Evolutionary conservation across 176 grass and related monocot genomes (phyloP).

Genomic region (Eragrostis curvula): DNA sequence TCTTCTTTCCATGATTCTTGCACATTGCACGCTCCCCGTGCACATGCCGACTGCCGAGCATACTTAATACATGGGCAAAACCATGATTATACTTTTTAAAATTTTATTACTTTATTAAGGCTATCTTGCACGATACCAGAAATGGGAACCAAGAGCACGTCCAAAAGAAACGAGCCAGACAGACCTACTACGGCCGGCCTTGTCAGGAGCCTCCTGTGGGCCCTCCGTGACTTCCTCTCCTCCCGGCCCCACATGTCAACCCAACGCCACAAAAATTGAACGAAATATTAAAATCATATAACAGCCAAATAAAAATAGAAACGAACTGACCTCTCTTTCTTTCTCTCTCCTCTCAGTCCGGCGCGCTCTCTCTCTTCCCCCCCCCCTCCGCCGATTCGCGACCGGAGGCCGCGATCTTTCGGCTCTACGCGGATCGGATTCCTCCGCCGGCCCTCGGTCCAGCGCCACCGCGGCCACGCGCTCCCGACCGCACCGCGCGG

Average conservation of each 20-base stretch:
- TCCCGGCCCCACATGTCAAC: conserved; percentile 29
- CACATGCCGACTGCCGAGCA: too few relatives aligned
- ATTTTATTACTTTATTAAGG: not conserved
- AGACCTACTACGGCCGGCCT: not conserved
- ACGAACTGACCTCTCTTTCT: conserved; percentile 1
- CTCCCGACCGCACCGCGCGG: not conserved
- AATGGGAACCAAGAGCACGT: not conserved
- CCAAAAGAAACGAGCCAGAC: not conserved
- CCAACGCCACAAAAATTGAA: conserved; percentile 15
- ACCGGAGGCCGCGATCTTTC: conserved; percentile 12
- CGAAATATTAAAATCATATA: not conserved
- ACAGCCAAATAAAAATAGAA: conserved; percentile 32
- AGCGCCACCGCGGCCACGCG: not conserved
- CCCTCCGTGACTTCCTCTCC: conserved; percentile 33
- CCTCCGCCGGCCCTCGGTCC: not conserved
- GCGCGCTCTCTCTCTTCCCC: conserved; percentile 15
- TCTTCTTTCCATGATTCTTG: too few relatives aligned
- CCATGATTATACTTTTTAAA: not conserved
- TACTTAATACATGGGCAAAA: too few relatives aligned
- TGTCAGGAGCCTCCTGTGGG: conserved; percentile 16
- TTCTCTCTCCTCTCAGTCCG: conserved; percentile 33
- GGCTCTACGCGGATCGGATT: conserved; percentile 1
- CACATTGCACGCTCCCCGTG: too few relatives aligned
- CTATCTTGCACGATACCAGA: not conserved
- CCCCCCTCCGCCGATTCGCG: conserved; percentile 27